Evolutionary conservation across 352 stramenopile genomes (phyloP).

Genomic region (Phytophthora fragariae): DNA sequence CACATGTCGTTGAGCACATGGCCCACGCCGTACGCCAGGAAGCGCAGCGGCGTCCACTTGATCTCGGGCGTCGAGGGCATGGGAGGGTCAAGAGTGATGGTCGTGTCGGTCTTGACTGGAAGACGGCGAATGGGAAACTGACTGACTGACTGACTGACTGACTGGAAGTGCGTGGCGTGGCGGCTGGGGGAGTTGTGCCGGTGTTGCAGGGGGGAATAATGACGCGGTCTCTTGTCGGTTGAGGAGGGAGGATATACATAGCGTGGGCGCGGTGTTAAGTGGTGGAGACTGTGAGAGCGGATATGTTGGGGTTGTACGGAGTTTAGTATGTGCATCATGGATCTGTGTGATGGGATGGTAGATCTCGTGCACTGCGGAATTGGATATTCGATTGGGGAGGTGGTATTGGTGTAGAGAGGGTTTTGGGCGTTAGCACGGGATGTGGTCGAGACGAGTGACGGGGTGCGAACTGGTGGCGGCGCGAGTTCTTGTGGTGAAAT

Average conservation of each 20-base stretch:
- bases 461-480: constrained; percentile 3
- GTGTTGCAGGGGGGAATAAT: constrained; percentile 20
- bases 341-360: background rate
- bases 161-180: background rate
- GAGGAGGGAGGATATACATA: constrained; percentile 9
- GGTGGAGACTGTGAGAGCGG: background rate
- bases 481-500: constrained; percentile 13
- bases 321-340: background rate
- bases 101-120: background rate
- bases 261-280: background rate
- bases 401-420: background rate
- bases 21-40: constrained; percentile 81
- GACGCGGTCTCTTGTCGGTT: constrained; percentile 4
- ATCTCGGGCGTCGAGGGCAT: constrained; percentile 18
- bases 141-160: background rate
- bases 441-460: constrained; percentile 7
- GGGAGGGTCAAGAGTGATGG: background rate
- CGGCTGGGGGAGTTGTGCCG: constrained; percentile 6
- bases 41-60: constrained; percentile 67
- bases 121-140: constrained; percentile 3
- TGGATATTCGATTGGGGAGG: background rate
- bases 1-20: constrained; percentile 92
- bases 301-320: background rate
- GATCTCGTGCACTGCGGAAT: background rate
- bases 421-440: constrained; percentile 6